Conservation (phyloP, 2,329 filamentous ascomycete species). For the Alternaria gansuensis region DNA sequence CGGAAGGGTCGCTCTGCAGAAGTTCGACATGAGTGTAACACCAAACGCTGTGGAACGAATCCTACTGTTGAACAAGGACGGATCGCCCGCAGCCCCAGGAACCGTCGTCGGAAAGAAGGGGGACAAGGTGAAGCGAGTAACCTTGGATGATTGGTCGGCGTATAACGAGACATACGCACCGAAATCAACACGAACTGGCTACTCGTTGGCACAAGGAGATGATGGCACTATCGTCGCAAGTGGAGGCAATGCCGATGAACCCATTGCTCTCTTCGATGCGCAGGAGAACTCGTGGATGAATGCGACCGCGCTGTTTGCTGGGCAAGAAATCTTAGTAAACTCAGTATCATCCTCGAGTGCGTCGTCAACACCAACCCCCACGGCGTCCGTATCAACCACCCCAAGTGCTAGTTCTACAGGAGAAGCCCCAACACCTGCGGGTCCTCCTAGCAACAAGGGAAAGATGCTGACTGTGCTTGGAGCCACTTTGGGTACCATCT, state of each 20-base stretch:
- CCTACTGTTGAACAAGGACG: conserved; percentile 70
- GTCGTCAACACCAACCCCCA: conserved; percentile 39
- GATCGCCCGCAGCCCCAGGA: conserved; percentile 60
- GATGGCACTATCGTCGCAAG: conserved; percentile 77
- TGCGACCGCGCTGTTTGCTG: conserved; percentile 69
- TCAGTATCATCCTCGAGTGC: conserved; percentile 47
- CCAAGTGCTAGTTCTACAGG: conserved; percentile 43
- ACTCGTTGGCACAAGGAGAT: conserved; percentile 73
- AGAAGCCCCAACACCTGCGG: conserved; percentile 44
- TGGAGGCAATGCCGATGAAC: conserved; percentile 71
- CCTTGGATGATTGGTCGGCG: conserved; percentile 72
- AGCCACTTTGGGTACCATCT: conserved; percentile 81
- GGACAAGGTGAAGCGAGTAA: conserved; percentile 62
- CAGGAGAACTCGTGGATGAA: conserved; percentile 81
- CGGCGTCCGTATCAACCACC: conserved; percentile 35
- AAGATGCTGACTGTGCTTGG: conserved; percentile 73
- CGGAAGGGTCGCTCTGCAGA: conserved; percentile 78
- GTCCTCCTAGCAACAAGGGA: conserved; percentile 53
- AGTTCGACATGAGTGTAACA: conserved; percentile 76
- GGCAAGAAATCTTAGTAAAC: conserved; percentile 48
- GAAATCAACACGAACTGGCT: conserved; percentile 69
- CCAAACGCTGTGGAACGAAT: conserved; percentile 79
- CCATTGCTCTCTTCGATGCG: conserved; percentile 80
- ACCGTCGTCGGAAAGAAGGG: conserved; percentile 54
- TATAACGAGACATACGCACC: conserved; percentile 83